phyloP scores from a whole-genome alignment of 2,329 filamentous ascomycete genomes.

The Eutypa lata region DNA sequence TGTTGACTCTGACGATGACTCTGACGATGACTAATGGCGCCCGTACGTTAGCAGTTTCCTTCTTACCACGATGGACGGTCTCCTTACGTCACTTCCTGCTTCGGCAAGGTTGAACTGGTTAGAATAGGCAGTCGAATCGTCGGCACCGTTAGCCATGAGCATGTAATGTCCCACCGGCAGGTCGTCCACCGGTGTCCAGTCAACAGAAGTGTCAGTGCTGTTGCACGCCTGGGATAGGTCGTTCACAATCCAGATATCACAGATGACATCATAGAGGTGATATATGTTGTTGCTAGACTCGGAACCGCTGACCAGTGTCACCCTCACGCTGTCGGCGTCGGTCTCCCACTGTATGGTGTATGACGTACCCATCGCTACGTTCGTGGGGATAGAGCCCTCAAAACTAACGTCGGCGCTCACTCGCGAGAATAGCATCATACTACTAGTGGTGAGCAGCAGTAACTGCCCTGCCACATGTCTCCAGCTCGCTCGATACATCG shows the following conservation, averaged over 20 bases:
- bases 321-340: background rate
- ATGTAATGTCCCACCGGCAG: slow-evolving; percentile 1
- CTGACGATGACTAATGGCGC: no score
- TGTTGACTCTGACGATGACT: background rate
- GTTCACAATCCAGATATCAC: slow-evolving; percentile 6
- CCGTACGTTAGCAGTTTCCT: background rate
- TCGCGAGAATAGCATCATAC: background rate
- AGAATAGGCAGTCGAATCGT: background rate
- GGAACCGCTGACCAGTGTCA: slow-evolving; percentile 1
- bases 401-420: slow-evolving; percentile 1
- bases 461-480: background rate
- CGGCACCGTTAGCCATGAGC: background rate
- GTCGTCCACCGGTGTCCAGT: background rate
- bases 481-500: background rate
- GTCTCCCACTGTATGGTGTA: background rate
- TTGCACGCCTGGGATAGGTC: slow-evolving; percentile 1
- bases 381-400: background rate
- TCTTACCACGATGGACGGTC: background rate
- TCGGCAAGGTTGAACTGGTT: background rate
- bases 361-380: background rate
- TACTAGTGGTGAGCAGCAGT: background rate
- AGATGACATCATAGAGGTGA: slow-evolving; percentile 15
- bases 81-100: background rate
- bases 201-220: background rate
- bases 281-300: slow-evolving; percentile 6